These are phyloP conservation scores for Pyropia yezoensis DNA, from an alignment of 23 red algal species.

Conservation along the genomic window DNA sequence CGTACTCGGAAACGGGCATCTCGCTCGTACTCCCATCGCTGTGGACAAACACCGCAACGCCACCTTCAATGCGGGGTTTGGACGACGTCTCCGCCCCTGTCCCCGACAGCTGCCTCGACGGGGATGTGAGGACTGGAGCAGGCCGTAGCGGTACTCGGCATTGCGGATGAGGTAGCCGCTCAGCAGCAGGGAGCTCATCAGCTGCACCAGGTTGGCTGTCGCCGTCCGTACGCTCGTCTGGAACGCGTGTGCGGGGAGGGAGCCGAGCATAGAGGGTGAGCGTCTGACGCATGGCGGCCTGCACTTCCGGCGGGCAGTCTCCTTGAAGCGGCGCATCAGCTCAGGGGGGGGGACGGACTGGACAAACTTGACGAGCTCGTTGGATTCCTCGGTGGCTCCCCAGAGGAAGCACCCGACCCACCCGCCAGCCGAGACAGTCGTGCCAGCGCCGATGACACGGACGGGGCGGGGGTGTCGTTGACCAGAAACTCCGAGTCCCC, in stretches of 20 bases:
- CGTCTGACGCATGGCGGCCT: constrained; percentile 74
- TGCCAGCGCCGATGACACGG: background rate
- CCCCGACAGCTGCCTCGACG: constrained; percentile 18
- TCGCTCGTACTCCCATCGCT: constrained; percentile 58
- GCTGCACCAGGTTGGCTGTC: constrained; percentile 70
- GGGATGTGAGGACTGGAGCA: constrained; percentile 24
- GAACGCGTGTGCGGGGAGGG: constrained; percentile 61
- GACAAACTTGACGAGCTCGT: constrained; percentile 69
- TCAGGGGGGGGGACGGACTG: constrained; percentile 62
- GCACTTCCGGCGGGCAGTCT: constrained; percentile 65
- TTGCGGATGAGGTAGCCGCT: constrained; percentile 95
- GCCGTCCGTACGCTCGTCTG: constrained; percentile 48
- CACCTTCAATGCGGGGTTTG: constrained; percentile 40
- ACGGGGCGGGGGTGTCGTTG: constrained; percentile 10
- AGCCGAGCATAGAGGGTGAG: constrained; percentile 77
- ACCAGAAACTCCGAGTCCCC: constrained; percentile 61
- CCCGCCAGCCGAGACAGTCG: too few relatives aligned
- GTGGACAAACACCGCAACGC: constrained; percentile 51
- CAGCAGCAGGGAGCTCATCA: constrained; percentile 75
- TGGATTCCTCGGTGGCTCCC: constrained; percentile 12
- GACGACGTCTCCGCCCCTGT: constrained; percentile 15
- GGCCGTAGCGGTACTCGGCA: constrained; percentile 68
- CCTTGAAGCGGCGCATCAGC: constrained; percentile 54
- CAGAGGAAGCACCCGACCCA: too few relatives aligned
- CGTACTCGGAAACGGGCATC: constrained; percentile 63